These are phyloP conservation scores for Gaertneriomyces semiglobifer DNA, from an alignment of 192 early-diverging fungal species.

Conservation along the genomic window DNA sequence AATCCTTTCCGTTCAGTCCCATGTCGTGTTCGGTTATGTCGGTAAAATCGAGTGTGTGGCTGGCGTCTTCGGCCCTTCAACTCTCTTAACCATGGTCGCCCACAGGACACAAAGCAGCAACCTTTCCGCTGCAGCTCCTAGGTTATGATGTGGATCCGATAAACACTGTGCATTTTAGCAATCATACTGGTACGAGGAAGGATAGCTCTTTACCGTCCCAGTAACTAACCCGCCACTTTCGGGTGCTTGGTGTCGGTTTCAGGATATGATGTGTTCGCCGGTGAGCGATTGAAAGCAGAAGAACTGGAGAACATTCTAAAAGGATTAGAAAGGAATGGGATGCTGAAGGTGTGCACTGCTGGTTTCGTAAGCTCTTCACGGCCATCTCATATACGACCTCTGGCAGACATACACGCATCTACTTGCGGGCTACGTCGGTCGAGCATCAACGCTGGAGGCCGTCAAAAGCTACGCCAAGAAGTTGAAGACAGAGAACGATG, in stretches of 20 bases:
- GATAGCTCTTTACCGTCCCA: not conserved
- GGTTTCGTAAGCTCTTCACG: no score
- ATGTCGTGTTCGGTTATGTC: conserved; percentile 65
- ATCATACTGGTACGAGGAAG: conserved; percentile 69
- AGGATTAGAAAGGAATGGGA: conserved; percentile 70
- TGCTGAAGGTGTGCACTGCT: conserved; percentile 61
- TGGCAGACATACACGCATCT: not conserved
- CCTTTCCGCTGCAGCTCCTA: conserved; percentile 85
- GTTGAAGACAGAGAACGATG: conserved; percentile 45
- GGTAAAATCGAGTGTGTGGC: conserved; percentile 28
- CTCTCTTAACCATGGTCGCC: not conserved
- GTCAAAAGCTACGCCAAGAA: conserved; percentile 54
- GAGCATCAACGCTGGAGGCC: conserved; percentile 55
- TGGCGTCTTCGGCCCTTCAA: not conserved
- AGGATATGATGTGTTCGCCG: conserved; percentile 76
- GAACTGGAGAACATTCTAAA: conserved; percentile 67
- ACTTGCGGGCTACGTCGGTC: conserved; percentile 77
- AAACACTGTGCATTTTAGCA: conserved; percentile 92
- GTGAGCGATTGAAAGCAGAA: conserved; percentile 59
- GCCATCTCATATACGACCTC: no score
- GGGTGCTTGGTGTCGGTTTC: not conserved
- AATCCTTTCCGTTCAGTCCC: conserved; percentile 55
- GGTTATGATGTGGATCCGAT: conserved; percentile 90
- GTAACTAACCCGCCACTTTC: not conserved
- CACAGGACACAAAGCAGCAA: conserved; percentile 81